These are phyloP conservation scores for Acaromyces ingoldii DNA, from an alignment of 1,284 basidiomycete genomes.

Conservation along the genomic window DNA sequence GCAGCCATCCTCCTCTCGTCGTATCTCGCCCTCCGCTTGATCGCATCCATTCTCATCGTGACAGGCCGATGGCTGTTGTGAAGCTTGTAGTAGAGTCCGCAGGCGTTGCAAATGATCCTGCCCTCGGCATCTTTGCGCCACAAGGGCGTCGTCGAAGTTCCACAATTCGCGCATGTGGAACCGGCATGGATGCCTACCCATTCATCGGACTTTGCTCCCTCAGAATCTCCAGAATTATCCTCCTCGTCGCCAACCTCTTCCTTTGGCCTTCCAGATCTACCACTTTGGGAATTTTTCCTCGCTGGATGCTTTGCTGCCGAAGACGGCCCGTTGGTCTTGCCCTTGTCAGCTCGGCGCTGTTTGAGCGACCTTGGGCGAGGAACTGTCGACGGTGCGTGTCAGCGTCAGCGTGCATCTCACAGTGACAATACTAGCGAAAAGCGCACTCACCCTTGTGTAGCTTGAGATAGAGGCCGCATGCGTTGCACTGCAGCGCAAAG, in stretches of 20 bases:
- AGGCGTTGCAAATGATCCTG: slow-evolving; percentile 44
- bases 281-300: background rate
- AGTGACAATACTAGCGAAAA: background rate
- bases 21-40: slow-evolving; percentile 43
- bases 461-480: slow-evolving; percentile 47
- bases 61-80: slow-evolving; percentile 41
- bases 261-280: too few species aligned
- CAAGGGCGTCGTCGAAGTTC: slow-evolving; percentile 45
- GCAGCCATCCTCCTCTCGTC: slow-evolving; percentile 13
- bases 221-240: slow-evolving; percentile 16
- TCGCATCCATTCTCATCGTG: slow-evolving; percentile 45
- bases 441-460: slow-evolving; percentile 34
- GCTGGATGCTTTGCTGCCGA: slow-evolving; percentile 7
- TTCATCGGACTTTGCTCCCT: background rate
- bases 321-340: slow-evolving; percentile 11
- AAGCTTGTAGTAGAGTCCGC: slow-evolving; percentile 42
- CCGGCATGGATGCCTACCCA: slow-evolving; percentile 12
- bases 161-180: slow-evolving; percentile 45
- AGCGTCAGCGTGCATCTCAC: background rate
- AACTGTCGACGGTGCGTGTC: slow-evolving; percentile 2
- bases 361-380: slow-evolving; percentile 40
- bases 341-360: slow-evolving; percentile 25
- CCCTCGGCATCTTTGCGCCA: slow-evolving; percentile 46
- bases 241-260: slow-evolving; percentile 16
- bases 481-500: slow-evolving; percentile 44